These are phyloP conservation scores for Aspergillus taichungensis DNA, from an alignment of 495 filamentous ascomycete genomes.

Conservation along the genomic window DNA sequence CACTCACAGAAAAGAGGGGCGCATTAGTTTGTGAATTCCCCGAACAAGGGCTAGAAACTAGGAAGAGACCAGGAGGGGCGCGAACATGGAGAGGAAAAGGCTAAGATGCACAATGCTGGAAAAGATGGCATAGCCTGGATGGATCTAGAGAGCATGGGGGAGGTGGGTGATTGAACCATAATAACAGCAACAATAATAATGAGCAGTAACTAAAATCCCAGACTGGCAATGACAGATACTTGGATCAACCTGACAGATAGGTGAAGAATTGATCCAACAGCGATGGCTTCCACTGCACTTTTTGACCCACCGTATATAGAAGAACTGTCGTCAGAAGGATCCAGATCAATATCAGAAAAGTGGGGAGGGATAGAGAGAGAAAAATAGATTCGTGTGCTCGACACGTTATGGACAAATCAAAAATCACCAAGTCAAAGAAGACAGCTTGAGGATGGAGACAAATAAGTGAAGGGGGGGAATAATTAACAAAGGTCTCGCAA, in stretches of 20 bases:
- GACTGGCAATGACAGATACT: no score
- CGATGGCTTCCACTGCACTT: slow-evolving; percentile 18
- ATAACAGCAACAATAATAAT: no score
- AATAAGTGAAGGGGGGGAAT: background rate
- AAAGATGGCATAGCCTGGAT: slow-evolving; percentile 7
- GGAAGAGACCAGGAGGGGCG: slow-evolving; percentile 7
- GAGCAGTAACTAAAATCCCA: no score
- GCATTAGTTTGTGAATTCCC: slow-evolving; percentile 6
- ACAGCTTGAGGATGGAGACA: slow-evolving; percentile 1
- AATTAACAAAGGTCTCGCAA: background rate
- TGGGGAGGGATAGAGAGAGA: no score
- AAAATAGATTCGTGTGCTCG: no score
- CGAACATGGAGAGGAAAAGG: slow-evolving; percentile 6
- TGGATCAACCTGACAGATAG: background rate
- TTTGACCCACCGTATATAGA: slow-evolving; percentile 11
- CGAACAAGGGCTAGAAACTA: slow-evolving; percentile 6
- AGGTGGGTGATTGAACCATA: slow-evolving; percentile 1
- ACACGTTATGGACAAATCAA: background rate
- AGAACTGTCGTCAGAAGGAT: slow-evolving; percentile 1
- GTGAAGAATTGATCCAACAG: slow-evolving; percentile 14
- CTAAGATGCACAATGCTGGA: slow-evolving; percentile 16
- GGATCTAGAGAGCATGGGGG: slow-evolving; percentile 9
- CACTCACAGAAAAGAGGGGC: slow-evolving; percentile 9
- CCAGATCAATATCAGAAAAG: no score
- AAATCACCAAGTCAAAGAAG: slow-evolving; percentile 5